Evolutionary conservation across 805 yeast species (phyloP), one percentile per base, ranked within the genome.

Genomic region (Maudiozyma pseudohumilis): DNA sequence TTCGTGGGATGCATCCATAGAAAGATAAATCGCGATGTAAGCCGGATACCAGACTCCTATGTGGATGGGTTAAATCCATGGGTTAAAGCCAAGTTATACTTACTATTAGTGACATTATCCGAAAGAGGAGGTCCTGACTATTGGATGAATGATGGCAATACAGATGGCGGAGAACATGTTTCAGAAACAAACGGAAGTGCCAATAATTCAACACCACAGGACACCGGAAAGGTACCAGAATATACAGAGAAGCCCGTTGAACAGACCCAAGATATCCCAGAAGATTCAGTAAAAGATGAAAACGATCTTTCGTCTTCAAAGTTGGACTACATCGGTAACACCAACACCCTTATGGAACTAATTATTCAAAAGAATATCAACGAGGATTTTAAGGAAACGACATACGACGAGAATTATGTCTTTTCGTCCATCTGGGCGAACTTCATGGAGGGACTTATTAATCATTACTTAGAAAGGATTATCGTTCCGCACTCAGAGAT

Each of bases 381-480:
- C 38, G 51, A 51, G 34, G 57, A 58, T 39, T 57, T 55, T 36
- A 51, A 45, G 6, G 61, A 58, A 38, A 27, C 49, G 6, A 42
- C 48, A 5, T 53, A 54, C 29, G 61, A 57, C 34, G 60, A 56
- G 39, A 56, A 60, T 34, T 55, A 56, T 36, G 60, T 60, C 1
- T 56, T 55, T 39, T 58, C 63, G 6, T 56, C 63, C 3, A 56
- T 58, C 11, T 60, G 64, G 64, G 63, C 64, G 2, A 60, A 60
- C 35, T 60, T 60, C 34, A 60, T 59, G 63, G 64, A 60, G 40
- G 63, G 63, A 5, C 38, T 60, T 29, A 60, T 60, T 15, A 60
- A 60, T 34, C 64, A 60, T 39, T 59, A 59, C 39, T 39, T 60
- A 40, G 63, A 60, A 29, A 53, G 50, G 34, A 48, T 54, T 3